Evolutionary conservation across 768 basidiomycete genomes (phyloP).

Genomic region (Boletus vinaceobasis): DNA sequence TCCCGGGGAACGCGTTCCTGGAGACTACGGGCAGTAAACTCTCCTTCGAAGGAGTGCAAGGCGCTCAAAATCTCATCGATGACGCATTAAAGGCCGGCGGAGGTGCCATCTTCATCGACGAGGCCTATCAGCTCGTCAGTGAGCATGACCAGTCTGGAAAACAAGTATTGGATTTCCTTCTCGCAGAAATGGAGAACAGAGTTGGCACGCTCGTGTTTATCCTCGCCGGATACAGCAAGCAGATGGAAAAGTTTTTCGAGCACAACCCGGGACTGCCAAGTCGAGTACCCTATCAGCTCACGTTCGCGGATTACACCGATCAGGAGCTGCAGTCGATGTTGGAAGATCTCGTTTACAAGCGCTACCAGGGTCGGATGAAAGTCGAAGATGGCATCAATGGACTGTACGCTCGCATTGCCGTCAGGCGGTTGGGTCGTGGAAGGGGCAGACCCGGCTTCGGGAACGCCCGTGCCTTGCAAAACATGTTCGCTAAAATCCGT

Average conservation of each 20-base stretch:
- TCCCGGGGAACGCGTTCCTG: constrained; percentile 52
- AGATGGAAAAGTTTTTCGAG: constrained; percentile 79
- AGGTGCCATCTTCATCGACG: constrained; percentile 68
- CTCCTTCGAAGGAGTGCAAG: constrained; percentile 55
- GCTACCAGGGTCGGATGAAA: constrained; percentile 49
- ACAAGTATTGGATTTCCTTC: constrained; percentile 65
- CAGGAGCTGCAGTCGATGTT: constrained; percentile 55
- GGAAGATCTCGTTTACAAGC: constrained; percentile 43
- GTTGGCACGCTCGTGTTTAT: constrained; percentile 66
- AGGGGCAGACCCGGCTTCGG: constrained; percentile 61
- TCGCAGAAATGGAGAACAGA: constrained; percentile 74
- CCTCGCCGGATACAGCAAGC: constrained; percentile 64
- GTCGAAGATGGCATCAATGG: constrained; percentile 56
- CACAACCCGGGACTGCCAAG: constrained; percentile 70
- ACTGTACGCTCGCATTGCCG: constrained; percentile 52
- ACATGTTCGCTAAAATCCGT: constrained; percentile 43
- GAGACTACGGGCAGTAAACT: constrained; percentile 65
- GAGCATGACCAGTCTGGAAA: constrained; percentile 47
- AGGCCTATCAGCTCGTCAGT: constrained; percentile 65
- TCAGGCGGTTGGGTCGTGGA: constrained; percentile 60
- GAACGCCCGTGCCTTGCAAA: constrained; percentile 63
- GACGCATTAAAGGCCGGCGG: constrained; percentile 52
- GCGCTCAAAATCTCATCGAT: constrained; percentile 51
- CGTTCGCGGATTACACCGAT: constrained; percentile 63
- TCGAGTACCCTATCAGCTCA: constrained; percentile 59